Evolutionary conservation across 2,329 filamentous ascomycete species (phyloP), one percentile per base, ranked within the genome.

Genomic region (Zasmidium citrigriseum): DNA sequence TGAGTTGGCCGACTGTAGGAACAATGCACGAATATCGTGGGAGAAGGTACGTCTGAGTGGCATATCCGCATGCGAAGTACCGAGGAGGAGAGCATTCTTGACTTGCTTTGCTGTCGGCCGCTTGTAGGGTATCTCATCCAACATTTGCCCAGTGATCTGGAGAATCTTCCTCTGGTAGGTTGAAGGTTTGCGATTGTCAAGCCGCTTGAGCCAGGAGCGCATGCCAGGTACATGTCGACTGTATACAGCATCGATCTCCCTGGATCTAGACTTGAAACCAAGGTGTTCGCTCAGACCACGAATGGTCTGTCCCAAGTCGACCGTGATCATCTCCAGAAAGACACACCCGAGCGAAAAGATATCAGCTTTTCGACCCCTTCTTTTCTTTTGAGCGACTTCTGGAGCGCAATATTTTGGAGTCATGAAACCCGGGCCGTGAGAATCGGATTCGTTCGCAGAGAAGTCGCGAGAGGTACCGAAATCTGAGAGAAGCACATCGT

Each of bases 401-500:
- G 58, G 58, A 4, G 58, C 49, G 25, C 58, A 53, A 38, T 60
- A 60, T 24, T 58, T 57, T 2, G 58, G 58, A 18, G 58, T 60
- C 38, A 60, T 46, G 38, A 60, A 46, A 3, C 38, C 51, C 18
- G 34, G 22, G 5, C 54, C 58, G 16, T 5, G 22, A 18, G 21
- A 41, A 3, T 4, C 20, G 11, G 45, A 44, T 18, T 51, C 47
- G n/a, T 29, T 29, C 20, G 34, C 24, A 9, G 27, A 27, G 55
- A 53, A 52, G 3, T 27, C 14, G 1, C 21, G 20, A 3, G 59
- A 41, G 12, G 49, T 61, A 9, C 59, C 59, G 48, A 62, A 59
- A 25, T 62, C 59, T 1, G 56, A 47, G 4, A 62, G 24, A 14
- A 54, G 46, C 9, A 59, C 56, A 2, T 55, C 11, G 7, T 56